phyloP scores from a whole-genome alignment of 306 rosid genomes.

The Fragaria ananassa region DNA sequence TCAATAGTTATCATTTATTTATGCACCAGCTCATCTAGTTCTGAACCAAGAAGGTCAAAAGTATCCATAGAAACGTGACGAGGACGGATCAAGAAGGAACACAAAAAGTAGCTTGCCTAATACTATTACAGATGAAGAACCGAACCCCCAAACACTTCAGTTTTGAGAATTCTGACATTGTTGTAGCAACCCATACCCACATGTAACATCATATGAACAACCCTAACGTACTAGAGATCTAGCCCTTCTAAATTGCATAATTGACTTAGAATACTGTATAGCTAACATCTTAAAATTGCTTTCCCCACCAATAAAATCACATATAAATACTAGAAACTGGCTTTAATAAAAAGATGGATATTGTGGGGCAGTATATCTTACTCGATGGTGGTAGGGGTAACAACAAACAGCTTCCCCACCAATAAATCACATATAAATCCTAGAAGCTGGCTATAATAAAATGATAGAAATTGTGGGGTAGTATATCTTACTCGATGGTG shows the following conservation, averaged over 20 bases:
- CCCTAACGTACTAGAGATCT: not conserved
- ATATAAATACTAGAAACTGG: not conserved
- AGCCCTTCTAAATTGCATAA: not conserved
- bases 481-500: conserved; percentile 77
- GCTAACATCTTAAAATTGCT: too few relatives aligned
- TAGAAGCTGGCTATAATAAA: not conserved
- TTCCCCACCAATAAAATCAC: not conserved
- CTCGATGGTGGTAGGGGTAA: conserved; percentile 70
- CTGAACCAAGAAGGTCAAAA: not conserved
- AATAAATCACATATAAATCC: not conserved
- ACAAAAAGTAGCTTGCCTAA: not conserved
- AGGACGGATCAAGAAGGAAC: not conserved
- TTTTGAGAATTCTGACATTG: not conserved
- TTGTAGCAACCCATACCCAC: not conserved
- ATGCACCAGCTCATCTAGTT: not conserved
- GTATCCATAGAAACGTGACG: not conserved
- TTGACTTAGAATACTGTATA: not conserved
- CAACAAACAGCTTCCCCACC: conserved; percentile 62
- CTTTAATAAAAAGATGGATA: not conserved
- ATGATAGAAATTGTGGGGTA: conserved; percentile 9
- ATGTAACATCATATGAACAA: not conserved
- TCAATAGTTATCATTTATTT: not conserved
- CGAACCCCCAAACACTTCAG: not conserved
- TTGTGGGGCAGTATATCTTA: conserved; percentile 25
- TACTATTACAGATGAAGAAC: not conserved